Base-by-base conservation (phyloP, 1,284 basidiomycete species). In the Meira nashicola region DNA sequence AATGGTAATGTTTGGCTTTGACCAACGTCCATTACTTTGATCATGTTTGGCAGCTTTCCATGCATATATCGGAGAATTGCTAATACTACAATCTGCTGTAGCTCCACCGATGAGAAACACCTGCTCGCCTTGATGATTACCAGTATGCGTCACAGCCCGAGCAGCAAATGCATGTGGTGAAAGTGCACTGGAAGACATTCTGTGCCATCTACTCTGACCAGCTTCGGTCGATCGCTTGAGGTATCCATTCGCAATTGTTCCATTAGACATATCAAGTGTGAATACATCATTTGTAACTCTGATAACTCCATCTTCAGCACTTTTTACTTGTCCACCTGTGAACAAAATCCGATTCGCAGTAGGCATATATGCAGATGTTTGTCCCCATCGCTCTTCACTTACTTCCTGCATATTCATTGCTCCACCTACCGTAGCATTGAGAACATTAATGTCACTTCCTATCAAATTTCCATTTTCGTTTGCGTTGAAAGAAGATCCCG, bases 331-430 rank as follows among this genome's bases (percentile, higher is more conserved):
- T 10, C 67, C 67, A 37, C 67, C 67, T 21, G 55, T 25, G 44
- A 69, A 65, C 28, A 68, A 56, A 12, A 69, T 39, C 10, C 49
- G 21, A 46, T 73, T 59, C 0, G 44, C 14, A 7, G 62, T 25
- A 0, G 59, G 56, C 44, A 78, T 60, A 59, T 66, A 77, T 25
- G 69, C 54, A n/a, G 76, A 65, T 1, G 64, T 41, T 39, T 77
- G 71, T 8, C 77, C 77, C 66, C 75, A 78, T 15, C 76, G 64
- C 12, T 33, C 28, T 33, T 33, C 28, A 33, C 8, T 33, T 3
- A 33, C 28, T 33, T 33, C 28, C 28, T 33, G 28, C 8, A 33
- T 3, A 8, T 8, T 33, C 28, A 33, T 33, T 33, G 28, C 4
- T 4, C 28, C 28, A 4, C 28, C 28, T 8, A 8, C 8, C 8